A percentile compares a stretch with the other conserved stretches of the same genome.
Evolutionary conservation across 352 stramenopile species (phyloP).

Genomic region (Globisporangium heterothallicum): DNA sequence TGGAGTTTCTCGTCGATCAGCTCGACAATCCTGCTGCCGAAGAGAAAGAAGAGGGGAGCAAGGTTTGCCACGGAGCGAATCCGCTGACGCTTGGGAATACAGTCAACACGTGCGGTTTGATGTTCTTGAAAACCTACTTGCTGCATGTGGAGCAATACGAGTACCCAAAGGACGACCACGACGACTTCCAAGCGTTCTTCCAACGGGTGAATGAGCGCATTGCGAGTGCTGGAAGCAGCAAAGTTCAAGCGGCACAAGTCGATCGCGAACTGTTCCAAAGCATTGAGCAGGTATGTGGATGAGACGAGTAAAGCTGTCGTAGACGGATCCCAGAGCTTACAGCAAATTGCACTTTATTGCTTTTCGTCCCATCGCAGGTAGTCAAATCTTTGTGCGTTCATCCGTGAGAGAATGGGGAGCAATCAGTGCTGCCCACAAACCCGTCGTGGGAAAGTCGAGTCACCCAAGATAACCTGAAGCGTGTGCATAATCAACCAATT

Average conservation of each 20-base stretch:
- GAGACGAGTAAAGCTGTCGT: neutral
- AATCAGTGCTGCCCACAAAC: too few relatives aligned
- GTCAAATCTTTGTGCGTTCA: too few relatives aligned
- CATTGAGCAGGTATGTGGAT: constrained; percentile 13
- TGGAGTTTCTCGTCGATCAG: constrained; percentile 55
- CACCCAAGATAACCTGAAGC: too few relatives aligned
- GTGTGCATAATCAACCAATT: too few relatives aligned
- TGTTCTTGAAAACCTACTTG: constrained; percentile 65
- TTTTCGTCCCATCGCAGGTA: too few relatives aligned
- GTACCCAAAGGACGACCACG: constrained; percentile 23
- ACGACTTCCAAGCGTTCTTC: constrained; percentile 40
- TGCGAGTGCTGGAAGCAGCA: neutral
- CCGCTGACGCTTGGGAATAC: constrained; percentile 21
- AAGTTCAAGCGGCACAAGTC: neutral
- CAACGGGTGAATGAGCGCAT: constrained; percentile 22
- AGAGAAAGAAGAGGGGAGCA: constrained; percentile 1
- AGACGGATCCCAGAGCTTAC: neutral
- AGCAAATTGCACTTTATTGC: neutral
- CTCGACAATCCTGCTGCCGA: constrained; percentile 23
- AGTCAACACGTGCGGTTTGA: constrained; percentile 43
- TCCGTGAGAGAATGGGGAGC: too few relatives aligned
- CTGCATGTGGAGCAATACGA: constrained; percentile 49
- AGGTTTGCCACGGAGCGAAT: too few relatives aligned
- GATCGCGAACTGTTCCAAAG: constrained; percentile 7
- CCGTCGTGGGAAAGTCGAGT: too few relatives aligned